Evolutionary conservation across 352 stramenopile species (phyloP).

Genomic region (Globisporangium polare): DNA sequence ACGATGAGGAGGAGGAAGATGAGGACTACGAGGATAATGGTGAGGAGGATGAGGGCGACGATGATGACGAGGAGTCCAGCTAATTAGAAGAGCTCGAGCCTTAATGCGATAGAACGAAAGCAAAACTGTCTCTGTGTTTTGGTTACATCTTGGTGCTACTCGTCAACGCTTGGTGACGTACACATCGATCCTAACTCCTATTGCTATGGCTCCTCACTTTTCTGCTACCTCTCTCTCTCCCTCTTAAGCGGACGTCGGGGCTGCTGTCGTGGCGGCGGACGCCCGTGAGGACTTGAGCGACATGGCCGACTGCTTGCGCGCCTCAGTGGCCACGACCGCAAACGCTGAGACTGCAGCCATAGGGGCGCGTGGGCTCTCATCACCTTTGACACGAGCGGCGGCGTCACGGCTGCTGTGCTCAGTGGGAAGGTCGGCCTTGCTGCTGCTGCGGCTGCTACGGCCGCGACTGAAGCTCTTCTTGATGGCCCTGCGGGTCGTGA

Average conservation of each 20-base stretch:
- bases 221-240: no score
- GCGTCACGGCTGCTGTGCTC: no score
- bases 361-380: constrained; percentile 19
- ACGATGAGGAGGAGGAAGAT: background rate
- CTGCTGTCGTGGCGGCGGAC: background rate
- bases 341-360: constrained; percentile 54
- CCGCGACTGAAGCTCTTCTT: background rate
- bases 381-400: background rate
- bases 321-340: constrained; percentile 39
- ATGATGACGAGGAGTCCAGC: background rate
- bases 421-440: background rate
- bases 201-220: background rate
- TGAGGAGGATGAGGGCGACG: constrained; percentile 3
- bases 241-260: background rate
- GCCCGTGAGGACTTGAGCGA: constrained; percentile 21
- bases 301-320: constrained; percentile 46
- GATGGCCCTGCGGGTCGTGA: background rate
- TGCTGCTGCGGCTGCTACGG: background rate
- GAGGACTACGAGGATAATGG: constrained; percentile 8
- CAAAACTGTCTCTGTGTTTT: constrained; percentile 6
- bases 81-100: background rate
- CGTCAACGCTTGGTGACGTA: background rate
- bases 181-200: background rate
- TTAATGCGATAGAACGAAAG: background rate
- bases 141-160: background rate